Evolutionary conservation across 129 eudicot species (phyloP).

Genomic region (Flaveria linearis): DNA sequence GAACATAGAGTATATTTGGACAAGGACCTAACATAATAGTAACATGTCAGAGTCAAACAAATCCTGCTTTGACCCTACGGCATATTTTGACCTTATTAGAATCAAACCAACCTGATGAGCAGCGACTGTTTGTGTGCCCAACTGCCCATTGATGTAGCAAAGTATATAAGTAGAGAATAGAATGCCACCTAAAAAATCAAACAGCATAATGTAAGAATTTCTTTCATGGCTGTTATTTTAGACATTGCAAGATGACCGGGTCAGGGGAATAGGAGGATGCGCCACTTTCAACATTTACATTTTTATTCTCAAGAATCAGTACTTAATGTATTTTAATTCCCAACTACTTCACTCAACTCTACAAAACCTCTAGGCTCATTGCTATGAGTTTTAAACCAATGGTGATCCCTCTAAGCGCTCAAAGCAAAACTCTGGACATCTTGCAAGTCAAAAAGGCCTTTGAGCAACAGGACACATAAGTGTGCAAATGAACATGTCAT

Average conservation of each 20-base stretch:
- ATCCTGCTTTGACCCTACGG: not conserved
- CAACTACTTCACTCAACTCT: not conserved
- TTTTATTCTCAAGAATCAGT: too few relatives aligned
- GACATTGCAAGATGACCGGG: not conserved
- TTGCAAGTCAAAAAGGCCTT: not conserved
- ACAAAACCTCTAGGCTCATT: not conserved
- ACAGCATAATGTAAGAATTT: slow-evolving; percentile 18
- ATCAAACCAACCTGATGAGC: slow-evolving; percentile 82
- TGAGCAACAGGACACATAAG: not conserved
- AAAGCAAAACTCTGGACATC: not conserved
- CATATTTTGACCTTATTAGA: slow-evolving; percentile 42
- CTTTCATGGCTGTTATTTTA: slow-evolving; percentile 6
- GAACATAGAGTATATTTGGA: slow-evolving; percentile 74
- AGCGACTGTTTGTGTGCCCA: slow-evolving; percentile 78
- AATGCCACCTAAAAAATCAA: slow-evolving; percentile 62
- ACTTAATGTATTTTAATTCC: not conserved
- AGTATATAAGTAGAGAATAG: slow-evolving; percentile 81
- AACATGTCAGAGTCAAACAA: slow-evolving; percentile 17
- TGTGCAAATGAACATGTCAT: not conserved
- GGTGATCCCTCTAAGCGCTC: not conserved
- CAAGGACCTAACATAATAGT: slow-evolving; percentile 61
- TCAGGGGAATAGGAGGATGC: not conserved
- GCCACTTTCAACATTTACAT: too few relatives aligned
- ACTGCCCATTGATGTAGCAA: slow-evolving; percentile 89
- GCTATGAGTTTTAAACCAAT: not conserved